phyloP scores from a whole-genome alignment of 139 green algal genomes.

The Micractinium conductrix region DNA sequence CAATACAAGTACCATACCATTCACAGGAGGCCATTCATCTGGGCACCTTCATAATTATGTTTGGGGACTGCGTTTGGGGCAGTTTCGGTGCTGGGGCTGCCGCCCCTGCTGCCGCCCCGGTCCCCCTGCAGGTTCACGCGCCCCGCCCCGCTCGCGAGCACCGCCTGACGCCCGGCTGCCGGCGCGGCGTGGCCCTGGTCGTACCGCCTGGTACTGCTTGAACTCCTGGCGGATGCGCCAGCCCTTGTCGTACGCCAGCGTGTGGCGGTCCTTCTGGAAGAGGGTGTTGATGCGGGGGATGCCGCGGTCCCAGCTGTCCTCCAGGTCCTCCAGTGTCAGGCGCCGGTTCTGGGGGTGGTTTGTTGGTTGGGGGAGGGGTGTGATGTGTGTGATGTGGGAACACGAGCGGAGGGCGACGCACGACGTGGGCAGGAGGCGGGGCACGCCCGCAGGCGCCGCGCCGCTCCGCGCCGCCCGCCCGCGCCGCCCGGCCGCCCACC shows the following conservation, averaged over 20 bases:
- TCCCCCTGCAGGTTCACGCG: no score
- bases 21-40: no score
- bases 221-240: conserved; percentile 93
- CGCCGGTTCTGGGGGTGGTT: conserved; percentile 65
- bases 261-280: conserved; percentile 99
- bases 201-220: conserved; percentile 44
- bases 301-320: conserved; percentile 98
- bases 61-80: no score
- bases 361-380: no score
- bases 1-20: no score
- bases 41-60: no score
- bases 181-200: neutral
- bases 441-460: conserved; percentile 43
- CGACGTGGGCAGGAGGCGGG: conserved; percentile 40
- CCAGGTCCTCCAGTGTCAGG: conserved; percentile 92
- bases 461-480: conserved; percentile 33
- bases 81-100: no score
- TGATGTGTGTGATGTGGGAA: neutral
- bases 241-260: conserved; percentile 98
- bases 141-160: no score
- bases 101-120: no score
- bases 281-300: conserved; percentile 99
- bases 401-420: neutral
- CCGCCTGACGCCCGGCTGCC: neutral
- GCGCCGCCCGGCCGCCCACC: conserved; percentile 44